Evolutionary conservation across 176 grass and related monocot species (phyloP), one percentile per base, ranked within the genome.

Genomic region (Raddia guianensis): DNA sequence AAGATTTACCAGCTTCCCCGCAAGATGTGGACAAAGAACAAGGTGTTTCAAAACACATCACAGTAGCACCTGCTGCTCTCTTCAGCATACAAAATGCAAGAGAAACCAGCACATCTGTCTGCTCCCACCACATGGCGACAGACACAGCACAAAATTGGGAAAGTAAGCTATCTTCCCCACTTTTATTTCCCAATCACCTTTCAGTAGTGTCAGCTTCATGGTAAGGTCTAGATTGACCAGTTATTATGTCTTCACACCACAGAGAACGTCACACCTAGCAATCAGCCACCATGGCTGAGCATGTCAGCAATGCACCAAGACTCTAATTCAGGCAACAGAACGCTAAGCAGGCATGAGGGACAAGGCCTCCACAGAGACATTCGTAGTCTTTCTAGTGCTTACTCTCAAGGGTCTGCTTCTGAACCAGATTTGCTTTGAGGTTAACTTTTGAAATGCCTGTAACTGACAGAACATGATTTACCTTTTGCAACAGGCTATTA

Each of bases 391-490:
- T 94, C 92, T 58, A 87, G 69, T 76, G 81, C 73, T 59, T 94
- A 94, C 37, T 94, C 92, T 68, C 86, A 89, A 84, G 89, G 84
- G 92, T 94, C 5, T 70, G 86, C 56, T 49, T 19, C 56, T 57
- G 42, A 51, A 77, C 10, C 42, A 19, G 8, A 34, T 53, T 58
- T 40, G 6, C 40, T 85, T 57, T 1, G 42, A 57, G 9, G 8
- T 27, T 59, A 43, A 16, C 13, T 43, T 45, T 72, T 66, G n/a
- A 16, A 35, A 57, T 47, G 47, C 66, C 2, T 81, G 50, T 61
- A 72, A 69, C 66, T 73, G 70, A 84, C 40, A 20, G 7, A 50
- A 33, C 20, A 86, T 9, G 33, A 3, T 19, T 63, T 63, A 7
- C 35, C 63, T 53, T 53, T 46, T 51, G 13, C 8, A 42, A 72